Base-by-base conservation (phyloP, 257 asterid species). In the Fraxinus pennsylvanica region DNA sequence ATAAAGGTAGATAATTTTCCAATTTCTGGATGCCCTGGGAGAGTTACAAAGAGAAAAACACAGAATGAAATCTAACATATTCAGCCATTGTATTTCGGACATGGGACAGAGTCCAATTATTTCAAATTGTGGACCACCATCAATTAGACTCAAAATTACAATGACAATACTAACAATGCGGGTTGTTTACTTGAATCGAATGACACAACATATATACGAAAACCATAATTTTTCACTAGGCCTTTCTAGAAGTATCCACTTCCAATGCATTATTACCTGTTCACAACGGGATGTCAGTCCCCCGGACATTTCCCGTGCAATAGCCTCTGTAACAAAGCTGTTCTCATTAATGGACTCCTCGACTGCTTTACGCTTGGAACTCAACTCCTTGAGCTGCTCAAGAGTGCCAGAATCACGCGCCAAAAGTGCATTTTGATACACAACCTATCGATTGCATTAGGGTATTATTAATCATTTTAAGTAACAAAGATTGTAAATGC, bases 251-350 rank as follows among this genome's bases (percentile, higher is more conserved):
- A 29, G 68, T 21, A 70, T 72, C 43, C 59, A 65, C 38, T 52
- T 38, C 17, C 1, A 32, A 1, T 13, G 68, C 14, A 69, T 30
- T 17, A 39, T 78, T 78, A 90, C 95, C 92, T 83, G 90, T 68
- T 85, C 87, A 74, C 81, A 80, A 69, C 86, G 92, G 50, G 91
- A 90, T 36, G 96, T 89, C 45, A 89, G 86, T 1, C 92, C 97
- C 68, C 96, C 91, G 1, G 96, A 90, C 86, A 92, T 89, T 87
- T 92, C 96, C 80, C 92, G 85, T 1, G 96, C 97, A 78, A 86
- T 81, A 73, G 94, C 94, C 33, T 88, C 91, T 2, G 97, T 83
- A 38, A 87, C 43, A 74, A 66, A 80, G 84, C 81, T 84, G 80
- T 81, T 86, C 21, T 82, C 82, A 25, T 83, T 88, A 32, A 88